Conservation (phyloP, 202 grass and related monocot genomes). For the Cymbopogon flexuosus region DNA sequence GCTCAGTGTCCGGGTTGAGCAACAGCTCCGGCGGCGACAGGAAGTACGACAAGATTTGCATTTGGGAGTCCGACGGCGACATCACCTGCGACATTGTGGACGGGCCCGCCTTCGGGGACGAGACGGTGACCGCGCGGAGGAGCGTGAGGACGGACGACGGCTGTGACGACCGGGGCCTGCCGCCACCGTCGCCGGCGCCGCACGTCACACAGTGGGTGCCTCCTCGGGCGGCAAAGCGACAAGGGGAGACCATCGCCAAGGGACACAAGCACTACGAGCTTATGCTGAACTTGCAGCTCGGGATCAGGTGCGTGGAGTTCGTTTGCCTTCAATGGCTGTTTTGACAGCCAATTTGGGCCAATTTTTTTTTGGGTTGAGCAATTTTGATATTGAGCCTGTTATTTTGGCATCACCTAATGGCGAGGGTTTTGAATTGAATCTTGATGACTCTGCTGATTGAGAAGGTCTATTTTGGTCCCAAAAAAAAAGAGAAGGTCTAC, state of each 20-base stretch:
- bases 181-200: slow-evolving; percentile 27
- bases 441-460: slow-evolving; percentile 15
- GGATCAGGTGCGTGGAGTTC: slow-evolving; percentile 62
- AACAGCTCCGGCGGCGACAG: slow-evolving; percentile 47
- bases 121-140: slow-evolving; percentile 18
- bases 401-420: not conserved
- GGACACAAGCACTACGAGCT: slow-evolving; percentile 97
- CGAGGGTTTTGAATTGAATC: not conserved
- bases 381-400: not conserved
- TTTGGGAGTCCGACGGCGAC: slow-evolving; percentile 79
- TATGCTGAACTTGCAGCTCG: slow-evolving; percentile 97
- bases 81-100: slow-evolving; percentile 69
- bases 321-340: not conserved
- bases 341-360: not conserved
- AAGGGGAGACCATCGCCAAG: slow-evolving; percentile 80
- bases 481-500: not conserved
- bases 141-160: slow-evolving; percentile 32
- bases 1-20: slow-evolving; percentile 44
- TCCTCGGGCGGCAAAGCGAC: slow-evolving; percentile 40
- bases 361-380: not conserved
- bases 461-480: slow-evolving; percentile 10
- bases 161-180: slow-evolving; percentile 17
- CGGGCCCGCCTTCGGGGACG: slow-evolving; percentile 34
- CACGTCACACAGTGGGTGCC: slow-evolving; percentile 37
- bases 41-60: slow-evolving; percentile 61